phyloP scores from a whole-genome alignment of 257 asterid genomes.

The Solanum phureja region DNA sequence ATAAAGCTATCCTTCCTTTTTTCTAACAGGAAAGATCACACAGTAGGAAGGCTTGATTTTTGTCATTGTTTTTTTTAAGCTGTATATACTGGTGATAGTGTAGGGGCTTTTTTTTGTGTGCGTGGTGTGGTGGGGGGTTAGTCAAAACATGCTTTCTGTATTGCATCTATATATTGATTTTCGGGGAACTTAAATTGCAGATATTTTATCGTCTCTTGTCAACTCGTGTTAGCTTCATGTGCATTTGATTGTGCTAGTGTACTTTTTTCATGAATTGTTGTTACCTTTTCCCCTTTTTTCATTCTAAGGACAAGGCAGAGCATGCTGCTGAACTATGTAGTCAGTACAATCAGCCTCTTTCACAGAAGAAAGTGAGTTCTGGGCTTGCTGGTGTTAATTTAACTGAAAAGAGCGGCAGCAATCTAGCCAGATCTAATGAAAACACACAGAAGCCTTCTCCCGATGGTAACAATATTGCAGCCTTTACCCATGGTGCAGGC shows the following conservation, averaged over 20 bases:
- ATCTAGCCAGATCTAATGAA: slow-evolving; percentile 7
- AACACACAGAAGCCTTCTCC: background rate
- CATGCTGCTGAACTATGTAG: slow-evolving; percentile 1
- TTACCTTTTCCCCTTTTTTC: background rate
- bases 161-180: background rate
- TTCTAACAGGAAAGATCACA: background rate
- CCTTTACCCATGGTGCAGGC: background rate
- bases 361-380: background rate
- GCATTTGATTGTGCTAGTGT: background rate
- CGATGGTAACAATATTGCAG: slow-evolving; percentile 4
- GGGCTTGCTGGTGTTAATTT: slow-evolving; percentile 6
- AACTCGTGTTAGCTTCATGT: background rate
- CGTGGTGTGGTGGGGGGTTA: background rate
- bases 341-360: background rate
- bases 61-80: background rate
- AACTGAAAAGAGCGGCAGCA: background rate
- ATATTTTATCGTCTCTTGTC: background rate
- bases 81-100: background rate
- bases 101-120: background rate
- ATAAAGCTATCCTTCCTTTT: background rate
- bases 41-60: background rate
- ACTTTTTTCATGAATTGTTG: background rate
- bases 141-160: background rate
- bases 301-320: slow-evolving; percentile 4
- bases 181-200: background rate